Base-by-base conservation (phyloP, 176 grass and related monocot genomes). In the Ampelocalamus luodianensis region DNA sequence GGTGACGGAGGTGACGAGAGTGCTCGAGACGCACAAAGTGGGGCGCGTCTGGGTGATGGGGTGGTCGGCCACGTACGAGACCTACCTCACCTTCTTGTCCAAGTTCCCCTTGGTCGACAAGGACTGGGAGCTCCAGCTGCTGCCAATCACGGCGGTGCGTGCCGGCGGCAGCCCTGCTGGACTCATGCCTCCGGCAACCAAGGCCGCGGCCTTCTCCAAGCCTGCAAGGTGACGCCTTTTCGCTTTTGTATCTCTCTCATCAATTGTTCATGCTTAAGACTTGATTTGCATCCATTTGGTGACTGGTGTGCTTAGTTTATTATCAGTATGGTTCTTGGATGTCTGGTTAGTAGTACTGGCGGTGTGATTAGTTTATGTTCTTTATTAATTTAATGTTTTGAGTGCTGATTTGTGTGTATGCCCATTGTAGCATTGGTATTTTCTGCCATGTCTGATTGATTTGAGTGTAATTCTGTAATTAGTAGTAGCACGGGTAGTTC, bases 111-210 rank as follows among this genome's bases (percentile, higher is more conserved):
- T 99, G 83, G 37, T 99, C 65, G 93, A 99, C 74, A 99, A 92
- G 79, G 96, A 99, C 50, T 96, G 93, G 96, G 91, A 99, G 9
- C 83, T 99, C 64, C 93, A 93, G 94, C 87, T 99, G 50, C 85
- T 99, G 71, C 96, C 96, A 0, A 91, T 96, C 69, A 96, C 96
- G 32, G 79, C 88, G 22, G 69, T 82, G 34, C 80, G 91, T 24
- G 59, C 85, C 29, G 81, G 51, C 15, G 86, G 17, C 72, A 62
- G 82, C 34, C 3, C 40, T 15, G n/a, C 24, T 10, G 80, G 60
- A 24, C 12, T 53, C 50, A 65, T 75, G 75, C 51, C 80, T 23
- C 76, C 68, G 23, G 17, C 43, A 9, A 70, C 71, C 51, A 63
- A 64, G 9, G 8, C 54, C 14, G 13, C 71, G 42, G 34, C 84